These are phyloP conservation scores for Solanum sitiens DNA, from an alignment of 257 asterid species.

Conservation along the genomic window DNA sequence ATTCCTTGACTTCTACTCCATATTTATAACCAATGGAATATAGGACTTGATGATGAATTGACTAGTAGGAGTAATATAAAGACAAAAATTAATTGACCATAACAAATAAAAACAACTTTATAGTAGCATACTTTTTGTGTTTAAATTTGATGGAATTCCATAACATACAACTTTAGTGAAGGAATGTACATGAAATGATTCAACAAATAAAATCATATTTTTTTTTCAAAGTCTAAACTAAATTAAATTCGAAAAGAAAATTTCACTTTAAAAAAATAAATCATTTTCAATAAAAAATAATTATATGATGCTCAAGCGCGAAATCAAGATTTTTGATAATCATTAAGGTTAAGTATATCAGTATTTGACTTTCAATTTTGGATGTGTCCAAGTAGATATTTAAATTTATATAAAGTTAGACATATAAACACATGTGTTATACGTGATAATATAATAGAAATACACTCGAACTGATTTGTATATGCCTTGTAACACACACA, in stretches of 20 bases:
- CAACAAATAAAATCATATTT: not conserved
- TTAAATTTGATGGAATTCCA: not conserved
- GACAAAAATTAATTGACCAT: not conserved
- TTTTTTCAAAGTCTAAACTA: not conserved
- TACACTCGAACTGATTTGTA: no score
- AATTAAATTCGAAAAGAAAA: not conserved
- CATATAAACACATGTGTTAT: no score
- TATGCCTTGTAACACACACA: no score
- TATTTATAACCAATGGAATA: not conserved
- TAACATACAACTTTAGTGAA: not conserved
- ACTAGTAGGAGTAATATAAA: not conserved
- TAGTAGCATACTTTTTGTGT: not conserved
- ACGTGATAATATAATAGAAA: no score
- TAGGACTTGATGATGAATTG: not conserved
- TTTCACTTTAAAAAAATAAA: not conserved
- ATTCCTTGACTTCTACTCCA: not conserved
- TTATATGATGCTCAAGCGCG: not conserved
- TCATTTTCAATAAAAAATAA: not conserved
- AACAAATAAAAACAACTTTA: not conserved
- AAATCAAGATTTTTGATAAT: not conserved
- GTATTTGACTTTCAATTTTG: no score
- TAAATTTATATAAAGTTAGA: no score
- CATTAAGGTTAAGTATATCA: no score
- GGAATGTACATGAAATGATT: not conserved
- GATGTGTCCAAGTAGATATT: no score